Evolutionary conservation across 2,329 filamentous ascomycete genomes (phyloP), one percentile per base, ranked within the genome.

Genomic region (Pseudogymnoascus sp.): DNA sequence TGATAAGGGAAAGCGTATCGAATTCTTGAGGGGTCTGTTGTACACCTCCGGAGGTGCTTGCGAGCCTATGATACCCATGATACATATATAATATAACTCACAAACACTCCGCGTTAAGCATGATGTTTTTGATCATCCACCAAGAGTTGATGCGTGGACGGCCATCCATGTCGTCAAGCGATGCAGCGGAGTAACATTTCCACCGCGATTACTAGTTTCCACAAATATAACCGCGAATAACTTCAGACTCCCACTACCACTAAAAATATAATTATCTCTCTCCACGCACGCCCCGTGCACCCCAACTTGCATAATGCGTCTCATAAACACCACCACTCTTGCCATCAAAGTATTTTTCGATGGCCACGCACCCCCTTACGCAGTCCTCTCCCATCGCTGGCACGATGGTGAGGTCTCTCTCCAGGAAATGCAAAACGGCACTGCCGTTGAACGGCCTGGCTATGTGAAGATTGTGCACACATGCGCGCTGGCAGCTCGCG

Each of bases 371-470:
- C 73, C 72, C 7, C 43, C 69, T 1, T 75, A 75, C 64, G 73
- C 71, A 1, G 75, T 75, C 3, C 66, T 76, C 6, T 75, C 73
- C 2, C 74, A 76, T 61, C 70, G 67, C 8, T 75, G 74, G 74
- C 67, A 66, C 8, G 61, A 67, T 1, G 73, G 69, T 1, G 74
- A 76, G 65, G 70, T 75, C 8, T 63, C 69, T 0, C 70, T 72
- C 45, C 54, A 68, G 21, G 71, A 75, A 31, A 68, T 72, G 37
- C 31, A 43, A 13, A 19, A 23, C 10, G 64, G 65, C 2, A 73
- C 73, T 63, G 71, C 75, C 2, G 39, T 63, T 13, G 19, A 54
- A 13, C 51, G 31, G 25, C 23, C 48, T 6, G 62, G 60, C 39
- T 65, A 65, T 54, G n/a, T 19, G 2, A 67, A 65, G 37, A 63